Evolutionary conservation across 805 yeast species (phyloP).

Genomic region (Maudiozyma bulderi): DNA sequence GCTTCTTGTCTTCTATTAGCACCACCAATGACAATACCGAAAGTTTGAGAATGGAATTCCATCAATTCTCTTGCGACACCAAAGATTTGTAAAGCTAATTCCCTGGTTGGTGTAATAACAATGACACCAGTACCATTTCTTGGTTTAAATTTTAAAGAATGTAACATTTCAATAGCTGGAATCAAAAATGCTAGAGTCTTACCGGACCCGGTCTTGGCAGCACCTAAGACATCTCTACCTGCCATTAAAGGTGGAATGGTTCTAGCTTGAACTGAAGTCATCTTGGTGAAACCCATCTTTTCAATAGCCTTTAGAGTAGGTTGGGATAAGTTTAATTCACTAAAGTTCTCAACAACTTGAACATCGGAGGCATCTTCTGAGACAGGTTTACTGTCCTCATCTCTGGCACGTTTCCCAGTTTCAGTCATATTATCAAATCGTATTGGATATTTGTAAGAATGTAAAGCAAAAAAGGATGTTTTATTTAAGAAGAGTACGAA

Average conservation of each 20-base stretch:
- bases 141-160: constrained; percentile 88
- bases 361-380: constrained; percentile 9
- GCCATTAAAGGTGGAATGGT: constrained; percentile 95
- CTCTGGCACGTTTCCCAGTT: constrained; percentile 15
- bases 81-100: constrained; percentile 91
- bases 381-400: constrained; percentile 4
- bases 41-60: constrained; percentile 85
- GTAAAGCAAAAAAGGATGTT: background rate
- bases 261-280: constrained; percentile 93
- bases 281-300: constrained; percentile 80
- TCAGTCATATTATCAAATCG: background rate
- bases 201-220: constrained; percentile 99
- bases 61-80: constrained; percentile 94
- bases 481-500: background rate
- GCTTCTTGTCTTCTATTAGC: constrained; percentile 97
- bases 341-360: constrained; percentile 17
- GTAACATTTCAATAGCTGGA: constrained; percentile 90
- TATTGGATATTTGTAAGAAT: too few relatives aligned
- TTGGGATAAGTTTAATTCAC: constrained; percentile 58
- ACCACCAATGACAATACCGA: constrained; percentile 97
- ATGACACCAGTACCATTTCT: constrained; percentile 97
- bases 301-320: constrained; percentile 75
- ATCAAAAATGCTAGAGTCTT: constrained; percentile 91
- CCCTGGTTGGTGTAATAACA: constrained; percentile 95
- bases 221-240: constrained; percentile 95